Base-by-base conservation (phyloP, 1,284 basidiomycete species). In the Ustilago bromivora region DNA sequence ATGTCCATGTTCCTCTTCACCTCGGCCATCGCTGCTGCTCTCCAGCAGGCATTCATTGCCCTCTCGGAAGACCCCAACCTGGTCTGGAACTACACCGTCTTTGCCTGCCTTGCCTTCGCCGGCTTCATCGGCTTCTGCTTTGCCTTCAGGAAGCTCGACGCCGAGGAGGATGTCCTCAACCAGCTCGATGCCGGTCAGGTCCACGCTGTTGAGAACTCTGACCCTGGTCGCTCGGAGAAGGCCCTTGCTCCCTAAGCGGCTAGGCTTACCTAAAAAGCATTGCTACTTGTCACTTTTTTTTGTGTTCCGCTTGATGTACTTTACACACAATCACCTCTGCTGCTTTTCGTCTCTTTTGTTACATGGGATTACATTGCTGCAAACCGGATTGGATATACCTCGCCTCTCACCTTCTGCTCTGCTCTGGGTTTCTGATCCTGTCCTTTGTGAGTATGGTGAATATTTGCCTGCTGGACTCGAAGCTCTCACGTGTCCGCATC, bases 121-220 rank as follows among this genome's bases (percentile, higher is more conserved):
- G 89, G 89, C 11, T 68, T 67, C 68, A 62, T 86, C 61, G 57
- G 90, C 15, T 93, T 94, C 88, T 93, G 90, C 90, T 82, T 90
- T 71, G 87, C 88, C 35, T 90, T 91, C 77, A 88, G 88, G 89
- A 86, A 89, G 54, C 88, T 92, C 61, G 92, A 93, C 76, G 84
- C 81, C 64, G 80, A 87, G 71, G 90, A 93, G 86, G 91, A 92
- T 35, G 51, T 40, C 23, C 76, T 82, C 66, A 81, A 81, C 76
- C 70, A 78, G 71, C 76, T 78, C 64, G 76, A 78, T 36, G 66
- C 66, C 59, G 75, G 75, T 12, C 41, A 63, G 28, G 59, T 77
- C 13, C 34, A 66, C 59, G 61, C 56, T 23, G 57, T 38, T 38
- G 66, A 59, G 13, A 43, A 23, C 31, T 67, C 61, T 51, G 65